phyloP scores from a whole-genome alignment of 1,284 basidiomycete genomes.

The Cutaneotrichosporon sp. region DNA sequence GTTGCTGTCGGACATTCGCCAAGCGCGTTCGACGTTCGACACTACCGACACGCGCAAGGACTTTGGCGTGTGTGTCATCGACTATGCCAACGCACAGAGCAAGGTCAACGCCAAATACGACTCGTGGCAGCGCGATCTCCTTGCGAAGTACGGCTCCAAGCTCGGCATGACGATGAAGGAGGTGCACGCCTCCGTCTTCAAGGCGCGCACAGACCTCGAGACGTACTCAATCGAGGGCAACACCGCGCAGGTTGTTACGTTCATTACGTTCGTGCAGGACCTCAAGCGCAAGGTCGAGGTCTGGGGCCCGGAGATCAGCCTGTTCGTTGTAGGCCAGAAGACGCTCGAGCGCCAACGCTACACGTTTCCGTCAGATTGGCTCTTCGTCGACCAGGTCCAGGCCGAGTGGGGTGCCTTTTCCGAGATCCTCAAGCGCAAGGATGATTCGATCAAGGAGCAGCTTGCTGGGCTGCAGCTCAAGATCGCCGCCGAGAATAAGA shows the following conservation, averaged over 20 bases:
- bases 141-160: slow-evolving; percentile 87
- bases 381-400: slow-evolving; percentile 94
- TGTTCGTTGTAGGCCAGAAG: slow-evolving; percentile 92
- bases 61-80: slow-evolving; percentile 90
- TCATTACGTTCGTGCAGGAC: slow-evolving; percentile 99
- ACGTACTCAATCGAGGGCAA: slow-evolving; percentile 70
- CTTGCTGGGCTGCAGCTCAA: slow-evolving; percentile 89
- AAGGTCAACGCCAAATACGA: slow-evolving; percentile 99
- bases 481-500: slow-evolving; percentile 99
- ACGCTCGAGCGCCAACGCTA: slow-evolving; percentile 94
- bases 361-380: slow-evolving; percentile 95
- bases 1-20: slow-evolving; percentile 92
- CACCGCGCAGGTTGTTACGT: slow-evolving; percentile 95
- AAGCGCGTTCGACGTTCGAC: slow-evolving; percentile 92
- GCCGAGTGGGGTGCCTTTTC: slow-evolving; percentile 99
- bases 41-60: slow-evolving; percentile 88
- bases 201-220: slow-evolving; percentile 91
- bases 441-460: slow-evolving; percentile 97
- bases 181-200: slow-evolving; percentile 85
- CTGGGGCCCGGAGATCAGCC: slow-evolving; percentile 96
- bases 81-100: slow-evolving; percentile 96
- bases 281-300: slow-evolving; percentile 92
- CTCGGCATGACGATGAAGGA: slow-evolving; percentile 93
- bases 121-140: slow-evolving; percentile 92
- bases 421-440: slow-evolving; percentile 96